Conservation (phyloP, 805 yeast species). For the Maudiozyma barnettii region DNA sequence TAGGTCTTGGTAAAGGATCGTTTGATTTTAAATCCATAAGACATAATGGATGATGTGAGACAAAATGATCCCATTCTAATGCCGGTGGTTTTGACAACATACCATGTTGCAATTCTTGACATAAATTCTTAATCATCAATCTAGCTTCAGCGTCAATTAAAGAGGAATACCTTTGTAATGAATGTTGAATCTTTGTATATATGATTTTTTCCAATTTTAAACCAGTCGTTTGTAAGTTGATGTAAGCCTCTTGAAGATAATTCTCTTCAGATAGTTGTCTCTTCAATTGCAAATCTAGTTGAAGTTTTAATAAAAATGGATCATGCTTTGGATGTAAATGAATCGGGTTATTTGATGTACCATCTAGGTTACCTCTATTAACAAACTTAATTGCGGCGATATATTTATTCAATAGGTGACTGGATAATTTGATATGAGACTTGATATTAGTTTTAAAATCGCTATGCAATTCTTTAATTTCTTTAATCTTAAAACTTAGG, state of each 20-base stretch:
- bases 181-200: constrained; percentile 50
- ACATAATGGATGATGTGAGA: constrained; percentile 36
- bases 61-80: constrained; percentile 63
- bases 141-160: constrained; percentile 46
- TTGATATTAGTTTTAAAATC: constrained; percentile 56
- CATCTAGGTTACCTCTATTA: constrained; percentile 19
- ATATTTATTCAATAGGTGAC: constrained; percentile 42
- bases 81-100: constrained; percentile 47
- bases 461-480: constrained; percentile 56
- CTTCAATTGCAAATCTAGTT: constrained; percentile 55
- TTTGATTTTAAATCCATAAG: constrained; percentile 32
- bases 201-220: constrained; percentile 56
- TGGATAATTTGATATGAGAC: constrained; percentile 54
- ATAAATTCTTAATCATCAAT: constrained; percentile 44
- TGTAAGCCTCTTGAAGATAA: constrained; percentile 54
- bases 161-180: constrained; percentile 42
- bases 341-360: background rate
- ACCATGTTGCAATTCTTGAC: constrained; percentile 35
- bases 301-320: constrained; percentile 54
- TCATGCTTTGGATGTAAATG: constrained; percentile 38
- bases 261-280: constrained; percentile 53
- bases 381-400: constrained; percentile 36
- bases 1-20: constrained; percentile 33
- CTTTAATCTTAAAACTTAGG: constrained; percentile 65
- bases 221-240: constrained; percentile 56